Conservation (phyloP, 306 rosid genomes). For the Prunus campanulata region DNA sequence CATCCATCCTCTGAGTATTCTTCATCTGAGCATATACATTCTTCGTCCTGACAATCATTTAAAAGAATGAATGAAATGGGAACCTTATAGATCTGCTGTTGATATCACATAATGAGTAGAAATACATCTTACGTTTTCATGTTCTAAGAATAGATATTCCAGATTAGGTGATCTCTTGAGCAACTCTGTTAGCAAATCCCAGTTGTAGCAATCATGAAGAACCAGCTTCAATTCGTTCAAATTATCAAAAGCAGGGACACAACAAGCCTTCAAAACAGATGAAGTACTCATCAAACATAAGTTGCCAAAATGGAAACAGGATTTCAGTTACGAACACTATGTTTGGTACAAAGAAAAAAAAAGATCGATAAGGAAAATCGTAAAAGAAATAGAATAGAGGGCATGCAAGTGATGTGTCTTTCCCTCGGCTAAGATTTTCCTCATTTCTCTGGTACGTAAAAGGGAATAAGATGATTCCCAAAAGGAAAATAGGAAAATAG, state of each 20-base stretch:
- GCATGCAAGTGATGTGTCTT: background rate
- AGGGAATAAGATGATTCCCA: no score
- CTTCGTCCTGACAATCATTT: background rate
- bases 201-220: background rate
- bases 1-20: background rate
- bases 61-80: background rate
- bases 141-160: background rate
- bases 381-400: background rate
- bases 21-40: background rate
- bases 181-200: background rate
- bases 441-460: no score
- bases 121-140: background rate
- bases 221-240: background rate
- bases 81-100: background rate
- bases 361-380: background rate
- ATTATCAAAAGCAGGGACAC: background rate
- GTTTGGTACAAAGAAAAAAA: background rate
- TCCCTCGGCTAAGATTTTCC: background rate
- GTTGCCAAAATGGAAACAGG: background rate
- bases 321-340: background rate
- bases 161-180: constrained; percentile 8
- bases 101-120: background rate
- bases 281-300: background rate
- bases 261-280: background rate
- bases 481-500: no score